These are phyloP conservation scores for Hansenula anomala DNA, from an alignment of 1,139 yeast genomes.

Conservation along the genomic window DNA sequence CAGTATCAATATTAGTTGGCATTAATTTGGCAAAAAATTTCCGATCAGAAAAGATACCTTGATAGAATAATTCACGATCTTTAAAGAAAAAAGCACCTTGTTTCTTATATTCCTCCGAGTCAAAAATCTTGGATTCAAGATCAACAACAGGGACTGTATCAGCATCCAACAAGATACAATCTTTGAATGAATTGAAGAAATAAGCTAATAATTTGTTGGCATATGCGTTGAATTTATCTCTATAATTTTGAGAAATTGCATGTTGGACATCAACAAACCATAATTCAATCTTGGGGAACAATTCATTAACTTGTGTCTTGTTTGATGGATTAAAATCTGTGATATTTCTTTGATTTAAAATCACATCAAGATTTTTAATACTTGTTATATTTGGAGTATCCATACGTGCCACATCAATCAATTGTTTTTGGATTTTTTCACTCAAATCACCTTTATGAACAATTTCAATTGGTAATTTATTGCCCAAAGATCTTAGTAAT, in stretches of 20 bases:
- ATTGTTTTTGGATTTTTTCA: slow-evolving; percentile 18
- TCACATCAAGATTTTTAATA: slow-evolving; percentile 22
- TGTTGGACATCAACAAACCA: slow-evolving; percentile 39
- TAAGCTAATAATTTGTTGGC: slow-evolving; percentile 45
- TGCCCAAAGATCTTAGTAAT: slow-evolving; percentile 40
- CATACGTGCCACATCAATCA: slow-evolving; percentile 25
- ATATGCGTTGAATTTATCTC: slow-evolving; percentile 33
- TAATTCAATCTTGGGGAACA: slow-evolving; percentile 39
- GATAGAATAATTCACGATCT: slow-evolving; percentile 34
- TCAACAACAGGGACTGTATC: slow-evolving; percentile 43
- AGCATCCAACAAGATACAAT: slow-evolving; percentile 44
- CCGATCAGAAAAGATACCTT: slow-evolving; percentile 25
- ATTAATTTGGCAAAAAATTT: slow-evolving; percentile 30
- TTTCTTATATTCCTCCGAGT: slow-evolving; percentile 27
- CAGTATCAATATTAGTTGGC: slow-evolving; percentile 30
- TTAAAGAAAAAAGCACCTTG: slow-evolving; percentile 40
- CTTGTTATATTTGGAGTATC: slow-evolving; percentile 26
- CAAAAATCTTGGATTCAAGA: slow-evolving; percentile 28
- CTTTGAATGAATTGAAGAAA: slow-evolving; percentile 43
- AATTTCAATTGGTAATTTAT: slow-evolving; percentile 48
- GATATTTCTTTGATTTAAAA: slow-evolving; percentile 5
- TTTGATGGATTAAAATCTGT: slow-evolving; percentile 2
- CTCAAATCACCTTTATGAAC: slow-evolving; percentile 41
- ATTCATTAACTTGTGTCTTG: slow-evolving; percentile 1
- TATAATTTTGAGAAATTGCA: slow-evolving; percentile 23